These are phyloP conservation scores for Podila epigama DNA, from an alignment of 192 early-diverging fungal genomes.

Conservation along the genomic window DNA sequence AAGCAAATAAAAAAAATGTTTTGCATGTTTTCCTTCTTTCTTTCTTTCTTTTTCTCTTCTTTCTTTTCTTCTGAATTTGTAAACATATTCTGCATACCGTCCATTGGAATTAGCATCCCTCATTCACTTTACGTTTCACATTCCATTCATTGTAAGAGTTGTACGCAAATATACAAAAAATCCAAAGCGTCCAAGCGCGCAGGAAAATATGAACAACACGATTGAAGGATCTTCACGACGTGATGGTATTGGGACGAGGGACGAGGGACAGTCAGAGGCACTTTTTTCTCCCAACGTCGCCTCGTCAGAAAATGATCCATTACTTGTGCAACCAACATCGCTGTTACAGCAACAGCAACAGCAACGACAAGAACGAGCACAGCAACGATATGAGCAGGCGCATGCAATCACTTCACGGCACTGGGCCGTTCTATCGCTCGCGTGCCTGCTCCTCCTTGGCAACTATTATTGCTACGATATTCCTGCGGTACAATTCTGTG, in stretches of 20 bases:
- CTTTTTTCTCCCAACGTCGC: no score
- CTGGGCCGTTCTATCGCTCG: constrained; percentile 47
- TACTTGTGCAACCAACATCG: not conserved
- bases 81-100: no score
- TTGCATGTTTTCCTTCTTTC: not conserved
- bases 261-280: not conserved
- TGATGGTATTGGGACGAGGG: not conserved
- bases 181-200: no score
- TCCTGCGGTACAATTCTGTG: constrained; percentile 46
- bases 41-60: not conserved
- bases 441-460: constrained; percentile 50
- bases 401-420: constrained; percentile 38
- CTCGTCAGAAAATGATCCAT: not conserved
- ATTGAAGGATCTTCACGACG: no score
- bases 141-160: no score
- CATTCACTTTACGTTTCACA: no score
- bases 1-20: not conserved
- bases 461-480: constrained; percentile 54
- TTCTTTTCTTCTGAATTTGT: not conserved
- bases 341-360: not conserved
- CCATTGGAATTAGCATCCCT: no score
- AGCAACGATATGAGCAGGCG: constrained; percentile 16
- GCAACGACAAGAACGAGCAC: constrained; percentile 11
- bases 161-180: no score
- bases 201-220: no score